Evolutionary conservation across 306 rosid species (phyloP), one percentile per base, ranked within the genome.

Genomic region (Cucurbita argyrosperma): DNA sequence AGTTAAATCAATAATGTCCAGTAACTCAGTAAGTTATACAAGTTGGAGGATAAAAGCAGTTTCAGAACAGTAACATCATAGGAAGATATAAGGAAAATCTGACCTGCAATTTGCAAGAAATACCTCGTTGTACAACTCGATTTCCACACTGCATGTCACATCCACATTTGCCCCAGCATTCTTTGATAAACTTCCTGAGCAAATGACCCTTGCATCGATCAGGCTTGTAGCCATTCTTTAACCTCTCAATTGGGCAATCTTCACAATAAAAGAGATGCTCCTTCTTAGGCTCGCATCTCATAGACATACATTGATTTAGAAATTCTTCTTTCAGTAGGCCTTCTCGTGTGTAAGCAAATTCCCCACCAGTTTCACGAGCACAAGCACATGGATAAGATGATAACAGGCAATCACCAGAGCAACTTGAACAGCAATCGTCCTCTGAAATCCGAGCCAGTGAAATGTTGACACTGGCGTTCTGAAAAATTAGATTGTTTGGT

Each of bases 141-240:
- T 93, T 93, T 79, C 98, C 98, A 76, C 98, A 93, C 51, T 61
- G 81, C 90, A 89, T 85, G 74, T 83, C 85, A 76, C 98, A 93
- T 37, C 98, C 98, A 78, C 98, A 90, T 84, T 90, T 93, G 76
- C 85, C 84, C 98, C 98, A 93, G 82, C 98, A 93, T 83, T 93
- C 98, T 81, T 93, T 93, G 46, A 93, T 89, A 64, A 93, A 93
- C 82, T 82, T 88, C 76, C 87, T 82, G 69, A 86, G 79, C 76
- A 82, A 64, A 79, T 93, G 98, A 26, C 98, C 98, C 78, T 88
- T 87, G 86, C 97, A 93, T 49, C 57, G 68, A 78, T 87, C 98
- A 3, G 86, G 82, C 69, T 18, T 60, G 74, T 5, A 7, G 40
- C 80, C 87, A 76, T 85, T 82, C 83, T 84, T 89, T 49, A 77